These are phyloP conservation scores for Rubus idaeus DNA, from an alignment of 306 rosid genomes.

Conservation along the genomic window DNA sequence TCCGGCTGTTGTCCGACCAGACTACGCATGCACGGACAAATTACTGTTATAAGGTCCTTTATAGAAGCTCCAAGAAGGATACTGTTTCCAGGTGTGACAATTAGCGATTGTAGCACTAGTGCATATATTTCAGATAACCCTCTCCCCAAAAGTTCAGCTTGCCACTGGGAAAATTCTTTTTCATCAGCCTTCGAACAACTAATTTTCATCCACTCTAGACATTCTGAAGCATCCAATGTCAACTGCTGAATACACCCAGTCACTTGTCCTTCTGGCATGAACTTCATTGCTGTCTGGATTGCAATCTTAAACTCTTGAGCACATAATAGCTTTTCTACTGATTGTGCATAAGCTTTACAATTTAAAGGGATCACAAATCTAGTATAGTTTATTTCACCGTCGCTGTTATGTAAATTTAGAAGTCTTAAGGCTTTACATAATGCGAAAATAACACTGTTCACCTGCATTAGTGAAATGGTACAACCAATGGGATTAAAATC, in stretches of 20 bases:
- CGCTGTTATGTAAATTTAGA: conserved; percentile 29
- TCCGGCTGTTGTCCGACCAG: conserved; percentile 59
- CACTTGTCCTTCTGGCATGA: conserved; percentile 88
- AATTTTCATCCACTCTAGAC: conserved; percentile 64
- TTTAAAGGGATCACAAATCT: conserved; percentile 48
- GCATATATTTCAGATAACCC: conserved; percentile 76
- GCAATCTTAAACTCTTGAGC: conserved; percentile 55
- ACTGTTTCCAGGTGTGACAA: conserved; percentile 69
- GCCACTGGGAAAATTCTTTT: conserved; percentile 26
- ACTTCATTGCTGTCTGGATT: conserved; percentile 52
- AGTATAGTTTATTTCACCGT: conserved; percentile 36
- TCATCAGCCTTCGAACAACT: conserved; percentile 33
- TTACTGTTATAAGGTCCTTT: conserved; percentile 50
- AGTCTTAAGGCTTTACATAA: conserved; percentile 78
- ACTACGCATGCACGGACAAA: conserved; percentile 63
- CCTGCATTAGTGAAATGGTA: conserved; percentile 57
- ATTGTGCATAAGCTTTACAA: conserved; percentile 47
- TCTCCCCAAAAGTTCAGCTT: conserved; percentile 66
- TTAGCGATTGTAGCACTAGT: conserved; percentile 64
- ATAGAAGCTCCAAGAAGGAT: conserved; percentile 56
- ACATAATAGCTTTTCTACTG: conserved; percentile 65
- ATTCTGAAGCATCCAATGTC: conserved; percentile 59
- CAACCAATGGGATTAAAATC: conserved; percentile 20
- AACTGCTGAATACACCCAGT: conserved; percentile 59
- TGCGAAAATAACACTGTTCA: conserved; percentile 58